phyloP scores from a whole-genome alignment of 306 rosid species.

The Parietaria judaica region DNA sequence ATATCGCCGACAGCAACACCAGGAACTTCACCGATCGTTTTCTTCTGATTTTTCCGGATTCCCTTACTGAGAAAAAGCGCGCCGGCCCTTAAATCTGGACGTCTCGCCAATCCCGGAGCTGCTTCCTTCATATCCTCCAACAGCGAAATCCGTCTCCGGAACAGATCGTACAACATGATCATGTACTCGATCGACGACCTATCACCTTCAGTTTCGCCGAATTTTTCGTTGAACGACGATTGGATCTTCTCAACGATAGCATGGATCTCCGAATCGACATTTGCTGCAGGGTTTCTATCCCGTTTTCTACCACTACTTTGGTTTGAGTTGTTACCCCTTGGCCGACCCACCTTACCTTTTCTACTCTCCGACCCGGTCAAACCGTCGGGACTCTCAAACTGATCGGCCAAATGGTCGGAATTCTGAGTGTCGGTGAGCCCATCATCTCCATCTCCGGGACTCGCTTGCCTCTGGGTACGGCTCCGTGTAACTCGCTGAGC shows the following conservation, averaged over 20 bases:
- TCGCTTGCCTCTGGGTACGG: conserved; percentile 30
- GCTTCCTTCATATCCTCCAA: conserved; percentile 50
- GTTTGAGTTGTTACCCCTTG: conserved; percentile 27
- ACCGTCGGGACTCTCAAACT: neutral
- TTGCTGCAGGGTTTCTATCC: conserved; percentile 17
- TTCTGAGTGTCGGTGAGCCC: conserved; percentile 23
- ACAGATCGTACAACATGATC: conserved; percentile 46
- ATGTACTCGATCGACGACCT: conserved; percentile 39
- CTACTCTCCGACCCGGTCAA: conserved; percentile 15
- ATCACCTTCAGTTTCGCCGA: conserved; percentile 47
- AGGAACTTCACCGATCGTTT: conserved; percentile 59
- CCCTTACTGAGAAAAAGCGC: conserved; percentile 70
- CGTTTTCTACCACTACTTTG: conserved; percentile 27
- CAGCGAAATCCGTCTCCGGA: conserved; percentile 61
- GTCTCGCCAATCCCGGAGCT: conserved; percentile 48
- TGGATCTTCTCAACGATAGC: conserved; percentile 38
- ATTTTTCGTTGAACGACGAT: conserved; percentile 31
- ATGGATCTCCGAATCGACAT: conserved; percentile 40
- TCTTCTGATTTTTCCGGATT: conserved; percentile 52
- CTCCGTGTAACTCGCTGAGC: conserved; percentile 31
- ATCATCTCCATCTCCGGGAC: conserved; percentile 32
- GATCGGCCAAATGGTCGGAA: neutral
- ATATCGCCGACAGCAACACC: conserved; percentile 91
- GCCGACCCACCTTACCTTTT: conserved; percentile 36
- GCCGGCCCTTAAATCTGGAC: conserved; percentile 73